Base-by-base conservation (phyloP, 495 filamentous ascomycete species). In the Pseudomonodictys pantanalensis region DNA sequence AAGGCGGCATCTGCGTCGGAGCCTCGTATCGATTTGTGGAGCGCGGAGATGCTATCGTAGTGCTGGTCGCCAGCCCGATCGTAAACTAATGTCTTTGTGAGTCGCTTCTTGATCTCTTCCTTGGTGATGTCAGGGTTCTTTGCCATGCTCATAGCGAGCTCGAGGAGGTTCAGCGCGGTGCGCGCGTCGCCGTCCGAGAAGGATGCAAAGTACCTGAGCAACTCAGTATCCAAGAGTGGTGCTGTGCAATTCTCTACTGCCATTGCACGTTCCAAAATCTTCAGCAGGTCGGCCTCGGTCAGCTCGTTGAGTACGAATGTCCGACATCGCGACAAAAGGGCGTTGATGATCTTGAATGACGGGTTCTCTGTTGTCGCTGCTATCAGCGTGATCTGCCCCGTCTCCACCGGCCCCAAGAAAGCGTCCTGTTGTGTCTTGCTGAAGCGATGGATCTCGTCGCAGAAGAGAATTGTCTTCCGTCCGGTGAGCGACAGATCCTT, bases 321-420 rank as follows among this genome's bases (percentile, higher is more conserved):
- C 46, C 93, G 81, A 73, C 92, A 97, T 33, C 93, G 81, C 32
- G 90, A 95, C 11, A 97, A 78, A 29, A 98, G 78, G 1, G 93
- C 91, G 59, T 83, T 86, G 66, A 95, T 87, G 41, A 98, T 83
- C 69, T 96, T 96, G 77, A 98, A 98, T 22, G 86, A 90, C 0
- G 93, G 93, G 68, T 98, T 98, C 70, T 98, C 93, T 2, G 93
- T 98, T 8, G 93, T 97, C 24, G 93, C 93, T 24, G 91, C 93
- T 60, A 97, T 95, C 38, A 98, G 78, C 6, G 90, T 95, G 64
- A 97, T 84, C 29, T 89, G 86, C 8, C 93, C 93, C 9, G 86
- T 86, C 68, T 98, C 93, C 2, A 98, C 93, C 0, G 92, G 92
- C 3, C 88, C 91, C 8, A 98, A 73, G 63, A 97, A 97, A 1